These are phyloP conservation scores for Malus hybrid DNA, from an alignment of 331 rosid genomes.

Conservation along the genomic window DNA sequence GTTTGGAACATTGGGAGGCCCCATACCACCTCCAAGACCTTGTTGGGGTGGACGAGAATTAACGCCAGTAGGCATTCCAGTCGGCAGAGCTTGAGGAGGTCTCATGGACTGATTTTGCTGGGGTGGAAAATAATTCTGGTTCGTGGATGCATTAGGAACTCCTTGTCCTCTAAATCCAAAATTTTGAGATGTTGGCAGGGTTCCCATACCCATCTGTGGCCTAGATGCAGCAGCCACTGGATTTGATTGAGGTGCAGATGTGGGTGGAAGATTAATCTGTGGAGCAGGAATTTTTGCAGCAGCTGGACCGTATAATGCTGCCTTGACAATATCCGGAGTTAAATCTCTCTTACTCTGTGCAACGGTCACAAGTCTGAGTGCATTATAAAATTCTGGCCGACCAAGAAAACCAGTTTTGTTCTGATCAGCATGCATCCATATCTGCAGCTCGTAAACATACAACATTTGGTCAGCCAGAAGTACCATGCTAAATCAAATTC, in stretches of 20 bases:
- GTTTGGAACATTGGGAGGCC: constrained; percentile 40
- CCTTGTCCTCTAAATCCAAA: constrained; percentile 63
- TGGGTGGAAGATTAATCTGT: constrained; percentile 54
- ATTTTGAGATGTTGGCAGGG: constrained; percentile 48
- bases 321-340: constrained; percentile 84
- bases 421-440: constrained; percentile 95
- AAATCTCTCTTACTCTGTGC: constrained; percentile 91
- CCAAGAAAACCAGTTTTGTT: constrained; percentile 84
- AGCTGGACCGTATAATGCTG: constrained; percentile 78
- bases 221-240: constrained; percentile 32
- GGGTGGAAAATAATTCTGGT: constrained; percentile 46
- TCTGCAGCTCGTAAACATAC: constrained; percentile 32
- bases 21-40: constrained; percentile 35
- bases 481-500: background rate
- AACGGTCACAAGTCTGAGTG: constrained; percentile 81
- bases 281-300: constrained; percentile 88
- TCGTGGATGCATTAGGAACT: constrained; percentile 39
- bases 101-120: constrained; percentile 55
- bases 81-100: constrained; percentile 43
- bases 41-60: constrained; percentile 39
- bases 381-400: constrained; percentile 78
- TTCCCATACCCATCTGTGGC: constrained; percentile 41
- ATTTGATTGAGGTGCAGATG: constrained; percentile 37
- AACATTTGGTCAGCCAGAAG: constrained; percentile 3
- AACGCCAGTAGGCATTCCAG: constrained; percentile 27